These are phyloP conservation scores for Voacanga thouarsii DNA, from an alignment of 257 asterid genomes.

Conservation along the genomic window DNA sequence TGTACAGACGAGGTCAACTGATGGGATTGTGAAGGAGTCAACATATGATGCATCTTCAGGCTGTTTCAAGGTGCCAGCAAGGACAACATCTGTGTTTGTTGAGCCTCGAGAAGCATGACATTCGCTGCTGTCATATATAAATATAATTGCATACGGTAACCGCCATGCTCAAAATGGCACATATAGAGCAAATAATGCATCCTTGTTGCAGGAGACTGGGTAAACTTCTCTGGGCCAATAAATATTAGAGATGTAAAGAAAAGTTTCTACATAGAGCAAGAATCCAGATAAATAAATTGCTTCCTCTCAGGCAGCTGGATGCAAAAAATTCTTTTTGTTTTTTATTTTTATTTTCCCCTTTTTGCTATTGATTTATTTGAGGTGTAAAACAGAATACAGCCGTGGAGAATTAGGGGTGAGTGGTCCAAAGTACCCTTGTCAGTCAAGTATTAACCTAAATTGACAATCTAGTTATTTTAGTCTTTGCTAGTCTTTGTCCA, in stretches of 20 bases:
- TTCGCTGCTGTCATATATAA: neutral
- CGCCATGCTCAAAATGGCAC: neutral
- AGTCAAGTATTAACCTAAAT: neutral
- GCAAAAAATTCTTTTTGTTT: no score
- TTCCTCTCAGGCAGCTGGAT: neutral
- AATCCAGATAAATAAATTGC: neutral
- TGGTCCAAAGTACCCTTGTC: neutral
- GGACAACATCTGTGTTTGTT: conserved; percentile 78
- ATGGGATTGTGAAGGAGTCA: conserved; percentile 60
- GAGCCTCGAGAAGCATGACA: conserved; percentile 37
- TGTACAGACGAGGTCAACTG: conserved; percentile 62
- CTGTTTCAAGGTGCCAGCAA: conserved; percentile 61
- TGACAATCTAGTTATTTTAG: neutral
- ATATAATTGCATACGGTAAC: neutral
- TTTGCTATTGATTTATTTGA: neutral
- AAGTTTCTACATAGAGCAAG: neutral
- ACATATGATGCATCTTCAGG: conserved; percentile 62
- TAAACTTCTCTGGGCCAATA: neutral
- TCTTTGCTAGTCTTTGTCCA: neutral
- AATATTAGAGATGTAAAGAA: neutral
- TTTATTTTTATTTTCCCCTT: neutral
- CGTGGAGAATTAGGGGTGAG: neutral
- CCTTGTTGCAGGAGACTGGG: neutral
- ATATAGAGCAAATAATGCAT: neutral
- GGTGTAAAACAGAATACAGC: neutral